Base-by-base conservation (phyloP, 1,284 basidiomycete species). In the Microbotryomycetes sp. region DNA sequence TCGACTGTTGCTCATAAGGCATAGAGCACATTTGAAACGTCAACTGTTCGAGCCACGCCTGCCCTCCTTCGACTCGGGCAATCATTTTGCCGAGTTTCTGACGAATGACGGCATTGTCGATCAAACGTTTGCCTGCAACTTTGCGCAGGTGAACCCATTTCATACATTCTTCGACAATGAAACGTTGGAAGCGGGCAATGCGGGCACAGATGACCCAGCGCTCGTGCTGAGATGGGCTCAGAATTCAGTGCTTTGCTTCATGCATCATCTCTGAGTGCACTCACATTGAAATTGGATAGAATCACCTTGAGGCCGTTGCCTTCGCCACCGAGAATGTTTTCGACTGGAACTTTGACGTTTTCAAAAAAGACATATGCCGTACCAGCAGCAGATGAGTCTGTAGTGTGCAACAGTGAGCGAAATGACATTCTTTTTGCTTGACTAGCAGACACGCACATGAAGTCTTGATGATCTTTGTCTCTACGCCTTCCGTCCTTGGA, bases 201-300 rank as follows among this genome's bases (percentile, higher is more conserved):
- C 23, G 16, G 57, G 74, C 74, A 67, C 73, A 73, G 74, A 77
- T 77, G 54, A 77, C 75, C 76, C 76, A 77, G 46, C 76, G 74
- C 67, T 74, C 73, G 69, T 41, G 35, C 74, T 74, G 51, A n/a
- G n/a, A n/a, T n/a, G n/a, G n/a, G 54, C 29, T 4, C 45, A 55
- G 29, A 50, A 21, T n/a, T 16, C 52, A 48, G 70, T 30, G 9
- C 41, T n/a, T n/a, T n/a, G 24, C 13, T 23, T 15, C 5, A 18
- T 4, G n/a, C 4, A 16, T 4, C 3, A 41, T 7, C 57, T 45
- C 11, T n/a, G 47, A 28, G 18, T 29, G 29, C 49, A 54, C 27
- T 57, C 54, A n/a, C n/a, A 27, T 61, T 56, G 55, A 64, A 62
- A 35, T 67, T 65, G 3, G 64, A 61, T 3, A 52, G 27, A 28